A percentile compares a stretch with the other conserved stretches of the same genome.
Conservation (phyloP, 129 eudicot species). For the Tagetes patula region DNA sequence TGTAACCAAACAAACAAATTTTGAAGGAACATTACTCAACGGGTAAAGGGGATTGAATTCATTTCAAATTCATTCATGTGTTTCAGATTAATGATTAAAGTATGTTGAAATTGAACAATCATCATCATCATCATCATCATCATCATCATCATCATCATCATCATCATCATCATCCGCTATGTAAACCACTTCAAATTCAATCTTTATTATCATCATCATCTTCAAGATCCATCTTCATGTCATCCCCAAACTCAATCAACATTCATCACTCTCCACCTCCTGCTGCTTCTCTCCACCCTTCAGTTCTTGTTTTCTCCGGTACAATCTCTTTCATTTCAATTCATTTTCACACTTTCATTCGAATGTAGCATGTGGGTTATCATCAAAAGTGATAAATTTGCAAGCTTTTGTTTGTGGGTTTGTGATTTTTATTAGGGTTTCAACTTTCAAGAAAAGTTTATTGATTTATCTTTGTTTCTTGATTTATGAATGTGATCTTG, state of each 20-base stretch:
- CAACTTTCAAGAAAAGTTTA: too few species aligned
- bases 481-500: not conserved
- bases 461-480: not conserved
- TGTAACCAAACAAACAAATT: too few species aligned
- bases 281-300: constrained; percentile 46
- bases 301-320: constrained; percentile 93
- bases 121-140: too few species aligned
- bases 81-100: too few species aligned
- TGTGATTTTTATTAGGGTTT: not conserved
- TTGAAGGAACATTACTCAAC: too few species aligned
- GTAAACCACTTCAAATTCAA: not conserved
- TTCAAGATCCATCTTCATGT: constrained; percentile 39
- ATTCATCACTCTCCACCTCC: constrained; percentile 26
- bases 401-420: not conserved
- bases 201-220: constrained; percentile 11
- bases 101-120: too few species aligned
- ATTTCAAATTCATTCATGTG: too few species aligned
- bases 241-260: constrained; percentile 27
- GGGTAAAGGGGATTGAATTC: too few species aligned
- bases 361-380: not conserved
- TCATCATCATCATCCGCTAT: constrained; percentile 19
- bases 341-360: not conserved
- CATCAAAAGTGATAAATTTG: too few species aligned
- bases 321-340: not conserved
- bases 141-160: too few species aligned